Conservation (phyloP, 23 red algal species). For the Gracilariopsis chorda region DNA sequence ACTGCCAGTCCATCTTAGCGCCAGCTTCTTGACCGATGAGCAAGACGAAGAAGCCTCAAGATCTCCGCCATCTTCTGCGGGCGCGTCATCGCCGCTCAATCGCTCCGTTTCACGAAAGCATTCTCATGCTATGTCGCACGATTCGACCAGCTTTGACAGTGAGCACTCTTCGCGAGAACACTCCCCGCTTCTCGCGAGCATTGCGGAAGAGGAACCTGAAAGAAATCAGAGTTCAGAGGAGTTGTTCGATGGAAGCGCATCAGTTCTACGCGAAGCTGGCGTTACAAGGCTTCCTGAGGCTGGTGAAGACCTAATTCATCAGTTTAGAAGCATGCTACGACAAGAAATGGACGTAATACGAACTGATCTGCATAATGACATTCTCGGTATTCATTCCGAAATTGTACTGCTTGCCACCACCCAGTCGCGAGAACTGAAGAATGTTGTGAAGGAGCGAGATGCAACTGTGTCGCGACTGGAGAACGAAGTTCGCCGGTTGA, state of each 20-base stretch:
- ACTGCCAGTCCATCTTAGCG: neutral
- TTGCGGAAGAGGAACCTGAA: neutral
- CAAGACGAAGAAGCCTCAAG: too few relatives aligned
- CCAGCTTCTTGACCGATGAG: neutral
- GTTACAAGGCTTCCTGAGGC: neutral
- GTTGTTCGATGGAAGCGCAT: neutral
- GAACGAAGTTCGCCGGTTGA: constrained; percentile 8
- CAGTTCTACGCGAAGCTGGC: neutral
- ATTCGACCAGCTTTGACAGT: neutral
- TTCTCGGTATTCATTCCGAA: constrained; percentile 61
- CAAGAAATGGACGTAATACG: constrained; percentile 29
- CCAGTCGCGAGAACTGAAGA: constrained; percentile 37
- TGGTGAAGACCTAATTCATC: neutral
- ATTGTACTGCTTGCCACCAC: constrained; percentile 10
- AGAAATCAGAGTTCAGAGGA: neutral
- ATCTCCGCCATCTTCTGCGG: neutral
- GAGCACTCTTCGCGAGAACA: neutral
- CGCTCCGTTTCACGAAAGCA: neutral
- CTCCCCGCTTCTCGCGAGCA: neutral
- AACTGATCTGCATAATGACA: constrained; percentile 32
- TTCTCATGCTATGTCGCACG: neutral
- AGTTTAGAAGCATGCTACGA: constrained; percentile 4
- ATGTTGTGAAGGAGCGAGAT: constrained; percentile 30
- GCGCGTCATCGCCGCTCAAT: neutral
- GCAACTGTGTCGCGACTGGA: constrained; percentile 5